These are phyloP conservation scores for Penicillium cataractarum DNA, from an alignment of 495 filamentous ascomycete genomes.

Conservation along the genomic window DNA sequence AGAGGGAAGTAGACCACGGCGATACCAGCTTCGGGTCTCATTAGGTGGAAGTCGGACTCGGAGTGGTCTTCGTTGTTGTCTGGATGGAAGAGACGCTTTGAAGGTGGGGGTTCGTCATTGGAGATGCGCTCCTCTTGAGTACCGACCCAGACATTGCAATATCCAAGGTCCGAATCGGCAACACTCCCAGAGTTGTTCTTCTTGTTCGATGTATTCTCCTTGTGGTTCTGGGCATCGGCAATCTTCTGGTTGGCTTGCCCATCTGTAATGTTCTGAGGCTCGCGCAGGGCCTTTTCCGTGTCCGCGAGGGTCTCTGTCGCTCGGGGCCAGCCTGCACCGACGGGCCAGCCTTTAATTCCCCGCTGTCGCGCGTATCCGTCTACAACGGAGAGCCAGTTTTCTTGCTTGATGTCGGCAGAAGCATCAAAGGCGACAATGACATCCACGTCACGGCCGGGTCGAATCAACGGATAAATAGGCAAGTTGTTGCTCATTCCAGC, in stretches of 20 bases:
- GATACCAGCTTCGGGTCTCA: slow-evolving; percentile 79
- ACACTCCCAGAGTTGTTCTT: slow-evolving; percentile 9
- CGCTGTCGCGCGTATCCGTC: slow-evolving; percentile 91
- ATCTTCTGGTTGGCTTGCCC: slow-evolving; percentile 66
- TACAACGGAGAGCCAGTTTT: slow-evolving; percentile 91
- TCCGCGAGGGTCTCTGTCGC: slow-evolving; percentile 52
- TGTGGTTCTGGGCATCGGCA: slow-evolving; percentile 54
- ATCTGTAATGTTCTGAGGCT: slow-evolving; percentile 63
- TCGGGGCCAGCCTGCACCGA: slow-evolving; percentile 89
- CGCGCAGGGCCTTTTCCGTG: slow-evolving; percentile 65
- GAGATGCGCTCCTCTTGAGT: slow-evolving; percentile 69
- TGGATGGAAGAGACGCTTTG: slow-evolving; percentile 58
- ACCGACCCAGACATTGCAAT: slow-evolving; percentile 96
- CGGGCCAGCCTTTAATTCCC: slow-evolving; percentile 88
- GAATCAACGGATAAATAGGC: slow-evolving; percentile 89
- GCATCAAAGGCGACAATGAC: slow-evolving; percentile 90
- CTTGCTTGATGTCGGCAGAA: slow-evolving; percentile 78
- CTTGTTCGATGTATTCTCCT: slow-evolving; percentile 2
- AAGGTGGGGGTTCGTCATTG: slow-evolving; percentile 64
- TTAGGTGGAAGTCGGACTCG: slow-evolving; percentile 72
- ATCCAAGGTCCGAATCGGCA: slow-evolving; percentile 66
- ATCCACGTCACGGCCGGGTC: slow-evolving; percentile 85
- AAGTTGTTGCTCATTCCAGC: slow-evolving; percentile 98
- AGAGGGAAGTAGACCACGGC: slow-evolving; percentile 91
- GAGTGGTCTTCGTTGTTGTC: slow-evolving; percentile 30